Conservation (phyloP, 495 filamentous ascomycete genomes). For the Tetracladium marchalianum region DNA sequence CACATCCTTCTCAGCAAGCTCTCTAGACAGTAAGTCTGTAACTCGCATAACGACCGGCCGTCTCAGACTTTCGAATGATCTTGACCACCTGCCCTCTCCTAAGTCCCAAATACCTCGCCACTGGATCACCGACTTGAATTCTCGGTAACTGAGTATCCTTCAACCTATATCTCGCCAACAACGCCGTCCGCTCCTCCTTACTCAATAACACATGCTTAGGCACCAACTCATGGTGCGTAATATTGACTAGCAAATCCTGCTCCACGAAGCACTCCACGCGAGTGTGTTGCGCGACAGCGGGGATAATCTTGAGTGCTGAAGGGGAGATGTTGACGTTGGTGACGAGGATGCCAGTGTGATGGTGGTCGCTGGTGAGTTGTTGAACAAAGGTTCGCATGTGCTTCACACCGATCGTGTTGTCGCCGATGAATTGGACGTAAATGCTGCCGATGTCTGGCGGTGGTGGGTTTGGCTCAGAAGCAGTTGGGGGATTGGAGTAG, state of each 20-base stretch:
- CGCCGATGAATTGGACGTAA: conserved; percentile 84
- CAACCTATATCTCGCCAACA: conserved; percentile 81
- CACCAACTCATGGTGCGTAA: conserved; percentile 94
- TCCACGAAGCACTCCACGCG: conserved; percentile 92
- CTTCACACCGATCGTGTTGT: conserved; percentile 71
- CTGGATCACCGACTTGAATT: conserved; percentile 84
- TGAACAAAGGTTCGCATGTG: conserved; percentile 85
- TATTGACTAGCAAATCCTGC: conserved; percentile 92
- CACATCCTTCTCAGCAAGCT: no score
- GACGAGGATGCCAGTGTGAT: conserved; percentile 81
- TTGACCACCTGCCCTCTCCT: conserved; percentile 94
- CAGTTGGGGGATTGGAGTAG: conserved; percentile 59
- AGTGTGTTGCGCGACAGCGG: conserved; percentile 53
- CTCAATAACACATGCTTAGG: conserved; percentile 88
- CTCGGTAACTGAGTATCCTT: conserved; percentile 96
- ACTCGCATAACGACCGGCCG: conserved; percentile 71
- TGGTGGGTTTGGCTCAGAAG: conserved; percentile 50
- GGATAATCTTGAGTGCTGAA: conserved; percentile 75
- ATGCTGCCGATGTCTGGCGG: conserved; percentile 70
- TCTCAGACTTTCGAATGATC: conserved; percentile 81
- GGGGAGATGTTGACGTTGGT: conserved; percentile 71
- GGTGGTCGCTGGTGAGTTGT: conserved; percentile 63
- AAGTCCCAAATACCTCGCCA: conserved; percentile 84
- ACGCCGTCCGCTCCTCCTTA: conserved; percentile 72
- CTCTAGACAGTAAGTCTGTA: conserved; percentile 46